Evolutionary conservation across 208 protist genomes (phyloP).

Genomic region (Trypanosoma avium): DNA sequence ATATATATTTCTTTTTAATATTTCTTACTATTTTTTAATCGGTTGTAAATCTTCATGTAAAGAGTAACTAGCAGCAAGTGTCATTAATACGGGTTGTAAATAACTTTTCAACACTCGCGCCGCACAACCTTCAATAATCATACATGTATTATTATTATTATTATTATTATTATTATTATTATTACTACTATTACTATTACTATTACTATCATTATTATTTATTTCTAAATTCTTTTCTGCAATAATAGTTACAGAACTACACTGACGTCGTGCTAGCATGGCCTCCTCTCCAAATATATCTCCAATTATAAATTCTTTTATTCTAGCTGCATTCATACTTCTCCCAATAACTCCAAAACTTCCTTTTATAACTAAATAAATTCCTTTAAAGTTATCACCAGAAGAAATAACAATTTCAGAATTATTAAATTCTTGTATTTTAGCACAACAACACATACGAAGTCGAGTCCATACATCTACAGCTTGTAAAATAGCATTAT

Average conservation of each 20-base stretch:
- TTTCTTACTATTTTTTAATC: background rate
- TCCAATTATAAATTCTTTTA: conserved; percentile 32
- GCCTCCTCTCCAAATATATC: conserved; percentile 70
- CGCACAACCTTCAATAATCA: conserved; percentile 37
- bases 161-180: too few relatives aligned
- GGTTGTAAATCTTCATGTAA: conserved; percentile 54
- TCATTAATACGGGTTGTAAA: conserved; percentile 36
- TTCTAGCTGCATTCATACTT: conserved; percentile 3
- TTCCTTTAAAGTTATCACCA: conserved; percentile 26
- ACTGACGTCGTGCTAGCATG: conserved; percentile 36
- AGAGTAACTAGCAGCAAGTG: conserved; percentile 47
- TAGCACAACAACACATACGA: conserved; percentile 48
- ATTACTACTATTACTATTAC: too few relatives aligned
- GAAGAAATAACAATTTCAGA: conserved; percentile 35
- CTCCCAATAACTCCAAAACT: conserved; percentile 30
- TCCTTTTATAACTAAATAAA: conserved; percentile 51
- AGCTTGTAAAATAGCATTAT: conserved; percentile 46
- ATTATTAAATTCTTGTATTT: conserved; percentile 5
- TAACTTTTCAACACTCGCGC: conserved; percentile 43
- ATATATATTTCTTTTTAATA: background rate
- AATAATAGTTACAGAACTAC: conserved; percentile 58
- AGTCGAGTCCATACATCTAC: conserved; percentile 52
- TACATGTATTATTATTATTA: too few relatives aligned
- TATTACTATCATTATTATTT: too few relatives aligned
- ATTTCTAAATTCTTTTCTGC: conserved; percentile 23